Percentiles rank a stretch among this genome's conserved stretches.
Conservation (phyloP, 2,329 filamentous ascomycete species). For the Tolypocladium nubicola region DNA sequence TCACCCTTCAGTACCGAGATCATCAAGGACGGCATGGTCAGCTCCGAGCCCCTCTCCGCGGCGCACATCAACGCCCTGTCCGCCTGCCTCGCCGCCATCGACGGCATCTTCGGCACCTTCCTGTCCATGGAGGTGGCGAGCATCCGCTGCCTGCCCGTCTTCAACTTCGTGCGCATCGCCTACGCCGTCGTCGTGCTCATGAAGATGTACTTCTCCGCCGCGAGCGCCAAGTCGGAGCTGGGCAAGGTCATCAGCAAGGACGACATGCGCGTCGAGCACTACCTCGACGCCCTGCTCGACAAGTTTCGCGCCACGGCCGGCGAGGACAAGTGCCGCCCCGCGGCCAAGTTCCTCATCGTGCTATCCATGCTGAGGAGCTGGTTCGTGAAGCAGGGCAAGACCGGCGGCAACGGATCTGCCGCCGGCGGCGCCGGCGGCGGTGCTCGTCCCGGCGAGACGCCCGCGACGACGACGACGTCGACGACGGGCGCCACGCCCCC, state of each 20-base stretch:
- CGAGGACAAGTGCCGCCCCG: conserved; percentile 52
- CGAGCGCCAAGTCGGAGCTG: conserved; percentile 52
- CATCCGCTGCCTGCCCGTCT: conserved; percentile 57
- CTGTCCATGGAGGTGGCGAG: conserved; percentile 45
- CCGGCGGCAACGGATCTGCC: conserved; percentile 1
- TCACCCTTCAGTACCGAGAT: conserved; percentile 35
- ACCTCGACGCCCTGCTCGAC: conserved; percentile 59
- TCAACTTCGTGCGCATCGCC: conserved; percentile 60
- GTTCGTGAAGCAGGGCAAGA: conserved; percentile 45
- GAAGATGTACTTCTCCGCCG: conserved; percentile 62
- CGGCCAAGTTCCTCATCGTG: conserved; percentile 61
- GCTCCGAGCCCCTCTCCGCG: conserved; percentile 25
- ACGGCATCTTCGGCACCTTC: conserved; percentile 57
- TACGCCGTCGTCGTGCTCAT: conserved; percentile 63
- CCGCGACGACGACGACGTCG: too few relatives aligned
- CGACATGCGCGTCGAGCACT: conserved; percentile 53
- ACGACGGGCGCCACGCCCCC: neutral
- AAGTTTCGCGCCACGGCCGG: conserved; percentile 56
- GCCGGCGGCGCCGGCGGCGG: conserved; percentile 6
- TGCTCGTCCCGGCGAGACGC: conserved; percentile 4
- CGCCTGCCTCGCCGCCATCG: conserved; percentile 55
- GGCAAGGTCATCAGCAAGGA: conserved; percentile 59
- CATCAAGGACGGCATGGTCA: conserved; percentile 30
- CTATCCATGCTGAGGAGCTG: conserved; percentile 60
- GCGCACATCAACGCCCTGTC: conserved; percentile 58